Evolutionary conservation across 495 filamentous ascomycete genomes (phyloP).

Genomic region (Xylaria cubensis): DNA sequence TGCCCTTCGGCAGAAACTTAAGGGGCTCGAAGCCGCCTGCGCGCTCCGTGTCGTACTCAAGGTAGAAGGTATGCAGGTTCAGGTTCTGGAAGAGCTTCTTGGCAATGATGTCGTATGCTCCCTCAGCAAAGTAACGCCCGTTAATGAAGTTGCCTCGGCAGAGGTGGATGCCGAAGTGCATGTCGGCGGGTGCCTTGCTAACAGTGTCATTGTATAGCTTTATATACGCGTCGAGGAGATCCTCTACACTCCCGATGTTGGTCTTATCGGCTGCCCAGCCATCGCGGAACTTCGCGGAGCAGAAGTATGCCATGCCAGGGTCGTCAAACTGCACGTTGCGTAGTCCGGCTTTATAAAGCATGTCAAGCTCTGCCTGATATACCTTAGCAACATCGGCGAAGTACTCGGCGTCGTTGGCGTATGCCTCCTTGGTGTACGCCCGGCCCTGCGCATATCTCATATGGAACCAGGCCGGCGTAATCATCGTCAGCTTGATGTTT

Average conservation of each 20-base stretch:
- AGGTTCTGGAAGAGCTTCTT: constrained; percentile 78
- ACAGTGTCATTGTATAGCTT: constrained; percentile 77
- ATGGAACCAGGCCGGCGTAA: constrained; percentile 76
- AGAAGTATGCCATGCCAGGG: constrained; percentile 81
- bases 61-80: constrained; percentile 79
- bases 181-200: constrained; percentile 65
- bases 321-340: constrained; percentile 80
- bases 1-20: constrained; percentile 71
- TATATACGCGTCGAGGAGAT: constrained; percentile 77
- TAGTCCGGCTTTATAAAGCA: constrained; percentile 71
- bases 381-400: constrained; percentile 77
- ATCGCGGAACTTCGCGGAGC: constrained; percentile 73
- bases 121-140: constrained; percentile 79
- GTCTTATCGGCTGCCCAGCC: constrained; percentile 70
- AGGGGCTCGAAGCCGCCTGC: constrained; percentile 82
- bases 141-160: constrained; percentile 84
- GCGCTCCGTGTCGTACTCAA: constrained; percentile 81
- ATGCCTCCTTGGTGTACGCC: constrained; percentile 71
- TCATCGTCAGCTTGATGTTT: constrained; percentile 75
- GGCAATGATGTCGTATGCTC: constrained; percentile 81
- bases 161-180: constrained; percentile 79
- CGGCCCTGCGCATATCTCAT: constrained; percentile 73
- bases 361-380: constrained; percentile 68
- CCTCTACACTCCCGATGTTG: constrained; percentile 59
- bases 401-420: constrained; percentile 71